Evolutionary conservation across 2,329 filamentous ascomycete genomes (phyloP), one percentile per base, ranked within the genome.

Genomic region (Pyrenophora seminiperda): DNA sequence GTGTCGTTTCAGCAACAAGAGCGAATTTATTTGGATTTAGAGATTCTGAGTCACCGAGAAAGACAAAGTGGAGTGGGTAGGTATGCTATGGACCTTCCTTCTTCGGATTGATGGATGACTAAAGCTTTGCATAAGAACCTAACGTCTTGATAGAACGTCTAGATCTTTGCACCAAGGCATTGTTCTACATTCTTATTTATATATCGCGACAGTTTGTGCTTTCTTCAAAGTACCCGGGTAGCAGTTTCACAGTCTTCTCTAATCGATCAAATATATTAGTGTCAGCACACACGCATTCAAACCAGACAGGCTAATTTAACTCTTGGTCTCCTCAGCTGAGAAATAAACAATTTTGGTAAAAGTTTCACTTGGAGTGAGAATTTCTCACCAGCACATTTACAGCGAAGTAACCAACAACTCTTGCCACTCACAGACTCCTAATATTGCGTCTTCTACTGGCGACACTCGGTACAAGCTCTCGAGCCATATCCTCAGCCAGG

Each of bases 371-470:
- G 4, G 20, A 22, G 20, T 22, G 20, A 22, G 20, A 4, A 22
- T 50, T 52, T 42, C 22, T 73, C 68, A 4, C 58, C 63, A 14
- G 76, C 60, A 29, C 67, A 66, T 34, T 71, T 67, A 50, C 75
- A 77, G 29, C 74, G 63, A 7, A 76, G 56, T n/a, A n/a, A n/a
- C n/a, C n/a, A n/a, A 53, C 74, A 77, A 14, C 65, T 54, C 41
- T 64, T 63, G 13, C 68, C 53, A 34, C 51, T 51, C 9, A 60
- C 56, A 3, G 73, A 66, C 46, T 71, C 68, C 50, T 76, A 76
- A 43, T 74, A 76, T 49, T 73, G 60, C n/a, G 73, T 76, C 59
- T 76, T 76, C 27, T 73, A 70, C 53, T 73, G 76, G 15, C 73
- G 63, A 54, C 74, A 76, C 17, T 65, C 63, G 7, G 56, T 54